Conservation (phyloP, 2,329 filamentous ascomycete genomes). For the Penicillium sclerotigenum region DNA sequence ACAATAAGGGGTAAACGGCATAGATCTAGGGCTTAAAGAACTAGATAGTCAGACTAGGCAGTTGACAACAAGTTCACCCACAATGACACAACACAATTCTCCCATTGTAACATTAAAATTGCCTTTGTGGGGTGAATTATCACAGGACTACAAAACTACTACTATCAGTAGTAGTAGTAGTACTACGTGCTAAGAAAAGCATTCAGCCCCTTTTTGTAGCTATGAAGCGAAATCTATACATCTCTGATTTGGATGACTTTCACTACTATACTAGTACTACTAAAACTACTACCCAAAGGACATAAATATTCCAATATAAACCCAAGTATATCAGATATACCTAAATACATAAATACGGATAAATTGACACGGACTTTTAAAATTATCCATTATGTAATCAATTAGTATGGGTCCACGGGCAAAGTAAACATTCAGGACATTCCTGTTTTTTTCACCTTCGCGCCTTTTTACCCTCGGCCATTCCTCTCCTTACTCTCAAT, state of each 20-base stretch:
- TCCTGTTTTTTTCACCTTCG: conserved; percentile 9
- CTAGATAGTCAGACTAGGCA: background rate
- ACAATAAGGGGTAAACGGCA: background rate
- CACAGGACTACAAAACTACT: too few relatives aligned
- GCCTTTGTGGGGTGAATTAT: background rate
- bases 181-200: too few relatives aligned
- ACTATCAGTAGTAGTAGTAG: too few relatives aligned
- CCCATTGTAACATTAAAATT: background rate
- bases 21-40: background rate
- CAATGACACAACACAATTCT: background rate
- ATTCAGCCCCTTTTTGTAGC: background rate
- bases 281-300: background rate
- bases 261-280: background rate
- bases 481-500: conserved; percentile 4
- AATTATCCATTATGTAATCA: conserved; percentile 4
- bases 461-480: conserved; percentile 4
- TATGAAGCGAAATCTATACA: background rate
- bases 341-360: too few relatives aligned
- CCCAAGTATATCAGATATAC: background rate
- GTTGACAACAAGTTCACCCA: conserved; percentile 4
- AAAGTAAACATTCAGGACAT: conserved; percentile 20
- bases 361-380: background rate
- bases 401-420: background rate
- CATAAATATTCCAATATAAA: background rate
- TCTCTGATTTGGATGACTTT: background rate